Conservation (phyloP, 768 basidiomycete species). For the Calocera cornea region DNA sequence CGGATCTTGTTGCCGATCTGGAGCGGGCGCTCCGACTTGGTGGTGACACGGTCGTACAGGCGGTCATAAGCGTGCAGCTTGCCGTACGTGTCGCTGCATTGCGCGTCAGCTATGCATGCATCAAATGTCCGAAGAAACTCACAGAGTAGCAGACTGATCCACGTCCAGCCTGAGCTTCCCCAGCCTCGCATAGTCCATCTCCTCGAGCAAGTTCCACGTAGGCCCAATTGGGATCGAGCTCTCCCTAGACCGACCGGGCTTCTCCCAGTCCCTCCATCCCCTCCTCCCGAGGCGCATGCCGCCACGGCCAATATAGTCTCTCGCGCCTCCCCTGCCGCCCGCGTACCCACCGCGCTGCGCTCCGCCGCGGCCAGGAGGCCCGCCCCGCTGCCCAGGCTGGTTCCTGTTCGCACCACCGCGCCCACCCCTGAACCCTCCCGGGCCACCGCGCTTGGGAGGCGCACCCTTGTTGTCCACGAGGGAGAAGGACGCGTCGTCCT, state of each 20-base stretch:
- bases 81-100: conserved; percentile 64
- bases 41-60: conserved; percentile 86
- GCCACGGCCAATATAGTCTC: conserved; percentile 24
- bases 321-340: conserved; percentile 10
- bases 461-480: conserved; percentile 81
- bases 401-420: conserved; percentile 33
- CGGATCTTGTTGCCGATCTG: conserved; percentile 89
- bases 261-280: conserved; percentile 92
- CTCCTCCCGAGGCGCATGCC: conserved; percentile 44
- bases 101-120: conserved; percentile 6
- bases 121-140: conserved; percentile 23
- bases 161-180: conserved; percentile 87
- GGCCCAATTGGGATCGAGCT: conserved; percentile 86
- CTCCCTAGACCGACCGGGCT: conserved; percentile 60
- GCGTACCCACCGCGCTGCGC: conserved; percentile 21
- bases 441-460: conserved; percentile 54
- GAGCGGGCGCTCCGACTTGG: conserved; percentile 80
- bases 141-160: conserved; percentile 85
- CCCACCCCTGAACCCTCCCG: conserved; percentile 34
- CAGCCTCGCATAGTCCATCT: conserved; percentile 89
- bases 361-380: conserved; percentile 29
- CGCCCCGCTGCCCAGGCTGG: conserved; percentile 28
- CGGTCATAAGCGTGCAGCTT: conserved; percentile 89
- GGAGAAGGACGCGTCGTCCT: conserved; percentile 94
- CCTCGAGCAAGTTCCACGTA: conserved; percentile 90